Evolutionary conservation across 2,329 filamentous ascomycete genomes (phyloP).

Genomic region (Fusarium lateritium): DNA sequence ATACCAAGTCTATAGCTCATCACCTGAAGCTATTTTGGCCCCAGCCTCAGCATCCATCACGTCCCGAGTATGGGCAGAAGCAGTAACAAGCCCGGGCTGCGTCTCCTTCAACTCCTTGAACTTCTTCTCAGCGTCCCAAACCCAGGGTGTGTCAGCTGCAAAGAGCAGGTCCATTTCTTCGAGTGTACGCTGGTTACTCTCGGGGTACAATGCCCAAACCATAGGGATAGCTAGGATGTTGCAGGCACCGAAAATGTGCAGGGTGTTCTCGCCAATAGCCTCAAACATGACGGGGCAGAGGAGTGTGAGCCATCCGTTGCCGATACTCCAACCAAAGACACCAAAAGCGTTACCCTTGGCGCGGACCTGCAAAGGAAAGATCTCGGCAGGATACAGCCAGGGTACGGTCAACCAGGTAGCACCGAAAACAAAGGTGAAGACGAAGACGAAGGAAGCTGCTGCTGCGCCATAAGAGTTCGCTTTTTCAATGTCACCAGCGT

Average conservation of each 20-base stretch:
- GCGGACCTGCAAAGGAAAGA: constrained; percentile 79
- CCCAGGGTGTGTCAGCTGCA: constrained; percentile 76
- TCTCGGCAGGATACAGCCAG: constrained; percentile 78
- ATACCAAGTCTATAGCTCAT: constrained; percentile 3
- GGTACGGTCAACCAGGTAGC: constrained; percentile 68
- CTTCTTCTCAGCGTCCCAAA: constrained; percentile 78
- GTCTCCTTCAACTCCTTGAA: constrained; percentile 74
- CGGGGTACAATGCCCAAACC: constrained; percentile 81
- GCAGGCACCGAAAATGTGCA: constrained; percentile 80
- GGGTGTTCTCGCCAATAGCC: constrained; percentile 71
- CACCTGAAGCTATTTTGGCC: constrained; percentile 8
- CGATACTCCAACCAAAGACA: constrained; percentile 82
- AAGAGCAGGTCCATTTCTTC: constrained; percentile 85
- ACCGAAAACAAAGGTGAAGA: constrained; percentile 60
- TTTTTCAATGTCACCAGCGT: constrained; percentile 59
- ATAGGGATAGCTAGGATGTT: constrained; percentile 77
- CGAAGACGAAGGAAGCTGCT: constrained; percentile 79
- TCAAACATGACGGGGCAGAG: constrained; percentile 62
- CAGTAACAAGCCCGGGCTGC: constrained; percentile 61
- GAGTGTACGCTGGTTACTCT: constrained; percentile 80
- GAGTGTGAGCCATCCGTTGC: constrained; percentile 75
- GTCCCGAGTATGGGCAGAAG: constrained; percentile 6
- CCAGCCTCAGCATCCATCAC: constrained; percentile 28
- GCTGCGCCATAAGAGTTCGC: constrained; percentile 72
- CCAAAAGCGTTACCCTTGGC: constrained; percentile 84